Conservation (phyloP, 768 basidiomycete species). For the Tulasnella sp. region DNA sequence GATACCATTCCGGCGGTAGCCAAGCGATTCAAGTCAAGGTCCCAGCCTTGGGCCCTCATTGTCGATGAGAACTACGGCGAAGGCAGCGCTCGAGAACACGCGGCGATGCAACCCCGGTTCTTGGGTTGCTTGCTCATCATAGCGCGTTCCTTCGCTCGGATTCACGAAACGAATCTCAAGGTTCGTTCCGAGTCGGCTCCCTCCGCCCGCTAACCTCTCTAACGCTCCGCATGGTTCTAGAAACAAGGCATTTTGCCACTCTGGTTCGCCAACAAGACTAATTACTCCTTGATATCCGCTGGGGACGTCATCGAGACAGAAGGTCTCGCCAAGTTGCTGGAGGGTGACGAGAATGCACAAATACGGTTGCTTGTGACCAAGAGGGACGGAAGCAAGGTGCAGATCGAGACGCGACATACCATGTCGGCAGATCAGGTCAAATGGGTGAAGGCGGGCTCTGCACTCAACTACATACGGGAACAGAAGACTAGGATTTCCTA, state of each 20-base stretch:
- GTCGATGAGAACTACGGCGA: conserved; percentile 98
- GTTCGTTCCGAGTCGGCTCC: too few species aligned
- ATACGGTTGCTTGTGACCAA: conserved; percentile 52
- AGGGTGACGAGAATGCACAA: conserved; percentile 30
- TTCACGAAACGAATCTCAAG: conserved; percentile 96
- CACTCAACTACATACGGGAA: conserved; percentile 71
- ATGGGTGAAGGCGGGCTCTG: conserved; percentile 82
- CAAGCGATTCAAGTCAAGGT: conserved; percentile 70
- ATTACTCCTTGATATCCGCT: conserved; percentile 72
- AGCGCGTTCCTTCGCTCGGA: conserved; percentile 90
- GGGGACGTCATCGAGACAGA: conserved; percentile 74
- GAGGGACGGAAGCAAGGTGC: conserved; percentile 45
- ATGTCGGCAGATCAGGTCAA: conserved; percentile 82
- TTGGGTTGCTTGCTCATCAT: conserved; percentile 76
- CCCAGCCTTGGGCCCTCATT: conserved; percentile 83
- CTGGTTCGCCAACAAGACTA: conserved; percentile 79
- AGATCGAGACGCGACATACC: conserved; percentile 70
- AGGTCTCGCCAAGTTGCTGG: conserved; percentile 60
- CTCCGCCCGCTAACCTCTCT: too few species aligned
- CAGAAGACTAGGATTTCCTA: too few species aligned
- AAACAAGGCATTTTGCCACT: conserved; percentile 96
- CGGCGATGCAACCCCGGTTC: conserved; percentile 91
- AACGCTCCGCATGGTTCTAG: conserved; percentile 31
- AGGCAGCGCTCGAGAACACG: conserved; percentile 95
- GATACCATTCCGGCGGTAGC: conserved; percentile 88